phyloP scores from a whole-genome alignment of 2,329 filamentous ascomycete genomes.

The Colletotrichum sp. region DNA sequence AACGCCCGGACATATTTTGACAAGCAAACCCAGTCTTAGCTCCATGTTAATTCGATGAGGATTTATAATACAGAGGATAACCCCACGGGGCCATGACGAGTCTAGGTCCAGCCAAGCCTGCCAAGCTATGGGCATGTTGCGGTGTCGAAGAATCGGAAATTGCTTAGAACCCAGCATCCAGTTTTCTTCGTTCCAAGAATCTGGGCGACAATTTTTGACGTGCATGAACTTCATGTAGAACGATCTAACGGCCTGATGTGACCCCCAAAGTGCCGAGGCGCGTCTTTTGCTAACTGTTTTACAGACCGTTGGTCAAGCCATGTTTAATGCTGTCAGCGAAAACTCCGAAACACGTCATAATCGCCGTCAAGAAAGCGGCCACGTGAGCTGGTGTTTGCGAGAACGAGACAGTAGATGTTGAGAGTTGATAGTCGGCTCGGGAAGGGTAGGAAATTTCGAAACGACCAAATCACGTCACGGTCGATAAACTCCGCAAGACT shows the following conservation, averaged over 20 bases:
- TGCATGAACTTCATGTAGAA: background rate
- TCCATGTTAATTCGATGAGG: background rate
- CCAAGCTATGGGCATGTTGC: background rate
- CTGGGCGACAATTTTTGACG: background rate
- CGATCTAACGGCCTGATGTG: background rate
- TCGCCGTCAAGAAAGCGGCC: background rate
- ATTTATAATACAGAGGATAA: background rate
- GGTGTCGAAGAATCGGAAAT: background rate
- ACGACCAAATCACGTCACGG: conserved; percentile 7
- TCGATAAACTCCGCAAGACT: conserved; percentile 19
- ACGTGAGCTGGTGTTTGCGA: background rate
- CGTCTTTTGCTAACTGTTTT: background rate
- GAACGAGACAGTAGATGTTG: background rate
- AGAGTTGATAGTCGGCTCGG: background rate
- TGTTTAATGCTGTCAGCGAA: background rate
- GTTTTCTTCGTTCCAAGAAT: background rate
- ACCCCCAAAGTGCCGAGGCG: background rate
- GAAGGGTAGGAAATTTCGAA: conserved; percentile 4
- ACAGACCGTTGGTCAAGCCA: background rate
- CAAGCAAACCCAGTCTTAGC: background rate
- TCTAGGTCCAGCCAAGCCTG: background rate
- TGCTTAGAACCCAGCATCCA: background rate
- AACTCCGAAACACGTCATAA: background rate
- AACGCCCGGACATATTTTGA: background rate
- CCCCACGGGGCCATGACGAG: background rate